Evolutionary conservation across 2,329 filamentous ascomycete species (phyloP).

Genomic region (Colletotrichum euphorbiae): DNA sequence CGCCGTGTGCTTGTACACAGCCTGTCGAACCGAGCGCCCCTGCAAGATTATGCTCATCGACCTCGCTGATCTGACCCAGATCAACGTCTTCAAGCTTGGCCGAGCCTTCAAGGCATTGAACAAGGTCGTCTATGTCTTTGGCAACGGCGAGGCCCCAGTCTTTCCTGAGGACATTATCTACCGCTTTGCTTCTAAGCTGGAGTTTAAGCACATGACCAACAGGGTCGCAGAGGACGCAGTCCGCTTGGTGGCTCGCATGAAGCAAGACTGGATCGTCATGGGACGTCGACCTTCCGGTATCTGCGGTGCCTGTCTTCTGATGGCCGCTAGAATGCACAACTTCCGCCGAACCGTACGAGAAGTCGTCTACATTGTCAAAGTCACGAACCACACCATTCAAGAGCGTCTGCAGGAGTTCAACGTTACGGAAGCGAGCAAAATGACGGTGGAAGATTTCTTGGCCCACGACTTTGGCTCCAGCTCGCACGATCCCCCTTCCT

Average conservation of each 20-base stretch:
- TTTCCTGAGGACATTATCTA: constrained; percentile 92
- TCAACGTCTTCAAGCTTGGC: constrained; percentile 94
- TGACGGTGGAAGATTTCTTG: constrained; percentile 90
- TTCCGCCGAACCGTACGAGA: constrained; percentile 92
- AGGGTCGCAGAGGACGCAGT: constrained; percentile 90
- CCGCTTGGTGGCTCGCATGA: constrained; percentile 91
- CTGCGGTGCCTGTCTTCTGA: constrained; percentile 92
- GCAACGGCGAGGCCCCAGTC: constrained; percentile 70
- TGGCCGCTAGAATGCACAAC: constrained; percentile 98
- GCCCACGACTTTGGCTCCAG: constrained; percentile 69
- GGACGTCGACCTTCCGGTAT: constrained; percentile 93
- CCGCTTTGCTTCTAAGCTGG: constrained; percentile 90
- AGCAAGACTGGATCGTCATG: constrained; percentile 95
- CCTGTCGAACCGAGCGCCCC: constrained; percentile 81
- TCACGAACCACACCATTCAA: constrained; percentile 92
- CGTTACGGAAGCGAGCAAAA: constrained; percentile 81
- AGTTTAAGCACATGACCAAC: constrained; percentile 85
- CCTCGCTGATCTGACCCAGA: constrained; percentile 82
- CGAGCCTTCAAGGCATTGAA: constrained; percentile 85
- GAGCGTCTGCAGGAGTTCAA: constrained; percentile 94
- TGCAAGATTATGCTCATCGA: constrained; percentile 96
- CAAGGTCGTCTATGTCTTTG: constrained; percentile 44
- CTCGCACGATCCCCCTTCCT: constrained; percentile 83
- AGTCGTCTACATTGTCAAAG: constrained; percentile 98
- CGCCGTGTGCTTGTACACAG: constrained; percentile 91